A percentile compares a stretch with the other conserved stretches of the same genome.
Conservation (phyloP, 2,329 filamentous ascomycete species). For the Trichoderma brevicompactum region DNA sequence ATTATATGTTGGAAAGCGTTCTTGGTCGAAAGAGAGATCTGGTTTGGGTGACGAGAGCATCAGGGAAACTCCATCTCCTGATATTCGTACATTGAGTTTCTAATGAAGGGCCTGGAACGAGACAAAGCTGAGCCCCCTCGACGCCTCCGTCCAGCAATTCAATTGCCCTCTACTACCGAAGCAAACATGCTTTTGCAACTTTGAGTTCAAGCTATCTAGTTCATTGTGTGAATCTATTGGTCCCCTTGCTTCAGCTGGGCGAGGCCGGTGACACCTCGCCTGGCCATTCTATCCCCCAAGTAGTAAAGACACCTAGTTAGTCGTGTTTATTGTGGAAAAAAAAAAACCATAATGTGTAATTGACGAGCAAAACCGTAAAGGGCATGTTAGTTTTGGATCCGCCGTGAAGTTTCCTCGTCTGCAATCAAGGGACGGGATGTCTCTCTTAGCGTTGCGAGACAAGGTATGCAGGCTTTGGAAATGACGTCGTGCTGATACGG, state of each 20-base stretch:
- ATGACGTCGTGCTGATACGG: neutral
- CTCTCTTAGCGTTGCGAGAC: too few relatives aligned
- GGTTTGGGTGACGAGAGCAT: neutral
- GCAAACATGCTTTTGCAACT: neutral
- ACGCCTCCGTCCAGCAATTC: neutral
- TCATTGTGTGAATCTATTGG: neutral
- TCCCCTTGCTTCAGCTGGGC: neutral
- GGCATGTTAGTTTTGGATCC: too few relatives aligned
- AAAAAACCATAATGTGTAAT: too few relatives aligned
- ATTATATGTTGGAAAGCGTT: neutral
- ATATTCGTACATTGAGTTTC: too few relatives aligned
- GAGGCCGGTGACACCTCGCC: conserved; percentile 5
- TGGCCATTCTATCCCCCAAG: neutral
- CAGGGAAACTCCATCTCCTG: neutral
- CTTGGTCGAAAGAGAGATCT: neutral
- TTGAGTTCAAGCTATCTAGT: conserved; percentile 5
- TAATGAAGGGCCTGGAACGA: neutral
- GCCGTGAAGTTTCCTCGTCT: neutral
- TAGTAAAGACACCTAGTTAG: neutral
- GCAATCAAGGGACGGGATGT: too few relatives aligned
- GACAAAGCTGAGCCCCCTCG: neutral
- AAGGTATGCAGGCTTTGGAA: neutral
- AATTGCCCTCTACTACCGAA: too few relatives aligned
- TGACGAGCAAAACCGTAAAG: neutral
- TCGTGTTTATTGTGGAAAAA: neutral